Base-by-base conservation (phyloP, 2,329 filamentous ascomycete species). In the Colletotrichum chlorophyti region DNA sequence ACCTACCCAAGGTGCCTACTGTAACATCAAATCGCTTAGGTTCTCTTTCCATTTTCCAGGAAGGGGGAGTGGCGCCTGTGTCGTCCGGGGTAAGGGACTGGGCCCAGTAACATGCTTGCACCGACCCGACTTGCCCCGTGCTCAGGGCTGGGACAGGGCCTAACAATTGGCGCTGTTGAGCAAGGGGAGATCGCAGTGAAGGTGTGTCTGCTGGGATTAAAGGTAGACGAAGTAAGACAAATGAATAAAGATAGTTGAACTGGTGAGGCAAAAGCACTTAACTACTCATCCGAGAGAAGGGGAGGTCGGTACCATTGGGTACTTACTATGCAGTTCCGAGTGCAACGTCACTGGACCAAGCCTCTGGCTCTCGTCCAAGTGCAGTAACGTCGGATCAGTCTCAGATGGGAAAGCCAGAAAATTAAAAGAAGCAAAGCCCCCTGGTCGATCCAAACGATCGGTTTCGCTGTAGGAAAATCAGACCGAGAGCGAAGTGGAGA, bases 1-100 rank as follows among this genome's bases (percentile, higher is more conserved):
- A 50, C 55, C 42, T 59, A 43, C 43, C 23, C n/a, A n/a, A n/a
- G n/a, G n/a, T 45, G 41, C 41, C 11, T 43, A n/a, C 14, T n/a
- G 38, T 19, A 24, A 24, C 26, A 17, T 49, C 54, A 21, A 53
- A 53, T 58, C 51, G 43, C 38, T 55, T 34, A 29, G 26, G 40
- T 38, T 45, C 19, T 17, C 14, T 46, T 57, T n/a, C n/a, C n/a
- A n/a, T n/a, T n/a, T n/a, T n/a, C n/a, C n/a, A n/a, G 10, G 37
- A 38, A 50, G 32, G 46, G 10, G 12, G 43, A 55, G 32, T 59
- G 51, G 51, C 31, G 51, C 51, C 42, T 45, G 29, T n/a, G n/a
- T 34, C 42, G 42, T 59, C 55, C 47, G 51, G 51, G 55, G 55
- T 59, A 54, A 58, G 54, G 47, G 27, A 47, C 54, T 49, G 43